Base-by-base conservation (phyloP, 768 basidiomycete species). In the Rhodotorula babjevae region DNA sequence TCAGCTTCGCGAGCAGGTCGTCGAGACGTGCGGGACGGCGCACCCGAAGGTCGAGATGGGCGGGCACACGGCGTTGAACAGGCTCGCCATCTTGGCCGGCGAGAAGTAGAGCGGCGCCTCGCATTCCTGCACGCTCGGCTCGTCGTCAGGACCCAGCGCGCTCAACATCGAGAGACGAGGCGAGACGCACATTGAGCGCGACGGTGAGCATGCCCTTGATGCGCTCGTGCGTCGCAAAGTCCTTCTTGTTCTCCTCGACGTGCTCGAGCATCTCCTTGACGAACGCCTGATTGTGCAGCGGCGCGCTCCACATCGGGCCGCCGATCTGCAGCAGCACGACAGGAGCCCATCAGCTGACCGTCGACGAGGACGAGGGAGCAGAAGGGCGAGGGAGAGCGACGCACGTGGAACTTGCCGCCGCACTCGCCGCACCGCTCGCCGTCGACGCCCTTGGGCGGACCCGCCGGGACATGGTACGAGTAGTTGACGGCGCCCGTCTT, bases 131-230 rank as follows among this genome's bases (percentile, higher is more conserved):
- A 62, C 3, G 29, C 10, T 29, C 12, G 15, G 3, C 31, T 27
- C 21, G 25, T 14, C 19, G 53, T 12, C 40, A 31, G n/a, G 47
- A 23, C 47, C 44, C 6, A 3, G 15, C 7, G 18, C 64, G 16
- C 56, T 18, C 52, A 11, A 29, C 46, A 11, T 23, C 31, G 16
- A 40, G 18, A 12, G 42, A 31, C 21, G n/a, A 42, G 42, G n/a
- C n/a, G 21, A 31, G 25, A n/a, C 80, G 55, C 59, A 90, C 95
- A 84, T 95, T 90, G 81, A 88, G 86, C 1, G 94, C 93, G 5
- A 96, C 85, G 14, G 89, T 88, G 59, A 98, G 82, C 96, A 99
- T 98, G 1, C 96, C 96, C 81, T 89, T 90, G 89, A 99, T 97
- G 65, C 96, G 85, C 0, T 85, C 77, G 12, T 31, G 4, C 15